A percentile compares a stretch with the other conserved stretches of the same genome.
These are phyloP conservation scores for Dictyostelium firmibasis DNA, from an alignment of 78 protist genomes.

Conservation along the genomic window DNA sequence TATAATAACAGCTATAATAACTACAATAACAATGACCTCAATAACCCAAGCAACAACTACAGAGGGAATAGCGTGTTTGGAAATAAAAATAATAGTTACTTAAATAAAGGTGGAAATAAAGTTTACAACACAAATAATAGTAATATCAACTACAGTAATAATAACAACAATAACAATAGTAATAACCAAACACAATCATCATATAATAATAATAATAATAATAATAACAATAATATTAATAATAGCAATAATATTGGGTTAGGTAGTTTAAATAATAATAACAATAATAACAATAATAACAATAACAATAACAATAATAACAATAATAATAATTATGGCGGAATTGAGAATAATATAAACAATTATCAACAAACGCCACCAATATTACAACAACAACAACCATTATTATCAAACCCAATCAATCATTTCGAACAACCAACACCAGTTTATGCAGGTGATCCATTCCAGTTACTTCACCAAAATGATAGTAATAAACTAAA, in stretches of 20 bases:
- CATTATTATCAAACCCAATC: background rate
- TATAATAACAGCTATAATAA: constrained; percentile 1
- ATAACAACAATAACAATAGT: background rate
- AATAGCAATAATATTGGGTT: background rate
- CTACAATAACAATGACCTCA: background rate
- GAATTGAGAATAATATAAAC: background rate
- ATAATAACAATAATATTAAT: background rate
- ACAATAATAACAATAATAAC: background rate
- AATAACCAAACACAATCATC: background rate
- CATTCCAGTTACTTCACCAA: background rate
- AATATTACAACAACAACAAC: background rate
- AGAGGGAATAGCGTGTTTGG: background rate
- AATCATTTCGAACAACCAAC: background rate
- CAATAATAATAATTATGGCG: background rate
- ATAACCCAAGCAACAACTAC: background rate
- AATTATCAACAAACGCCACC: constrained; percentile 4
- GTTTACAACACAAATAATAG: background rate
- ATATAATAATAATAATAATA: background rate
- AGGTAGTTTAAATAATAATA: background rate
- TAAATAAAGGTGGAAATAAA: constrained; percentile 3
- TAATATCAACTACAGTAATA: background rate
- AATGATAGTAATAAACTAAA: background rate
- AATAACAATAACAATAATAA: background rate
- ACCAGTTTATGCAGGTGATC: background rate
- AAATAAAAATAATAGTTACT: background rate